phyloP scores from a whole-genome alignment of 2,329 filamentous ascomycete genomes.

The Pestalotiopsis fici region DNA sequence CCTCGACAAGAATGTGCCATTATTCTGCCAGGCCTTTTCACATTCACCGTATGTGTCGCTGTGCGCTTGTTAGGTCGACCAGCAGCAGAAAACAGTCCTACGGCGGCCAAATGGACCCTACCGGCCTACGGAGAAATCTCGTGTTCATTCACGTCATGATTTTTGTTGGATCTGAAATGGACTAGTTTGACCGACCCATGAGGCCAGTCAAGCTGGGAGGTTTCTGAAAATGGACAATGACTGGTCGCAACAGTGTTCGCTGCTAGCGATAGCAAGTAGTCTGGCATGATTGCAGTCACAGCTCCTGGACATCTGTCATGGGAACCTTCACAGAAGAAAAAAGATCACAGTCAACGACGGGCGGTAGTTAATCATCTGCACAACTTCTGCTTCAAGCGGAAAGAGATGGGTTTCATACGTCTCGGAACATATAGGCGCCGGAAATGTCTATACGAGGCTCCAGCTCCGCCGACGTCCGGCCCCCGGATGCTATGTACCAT shows the following conservation, averaged over 20 bases:
- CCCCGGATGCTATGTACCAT: not conserved
- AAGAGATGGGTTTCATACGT: not conserved
- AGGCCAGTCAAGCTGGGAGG: not conserved
- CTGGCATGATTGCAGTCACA: not conserved
- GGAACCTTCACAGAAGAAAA: not conserved
- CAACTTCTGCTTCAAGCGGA: not conserved
- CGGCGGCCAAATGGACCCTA: not conserved
- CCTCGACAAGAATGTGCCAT: slow-evolving; percentile 32
- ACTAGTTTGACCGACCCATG: not conserved
- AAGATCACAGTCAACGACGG: not conserved
- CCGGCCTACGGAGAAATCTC: not conserved
- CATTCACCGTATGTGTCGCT: not conserved
- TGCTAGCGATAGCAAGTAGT: not conserved
- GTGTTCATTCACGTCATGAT: not conserved
- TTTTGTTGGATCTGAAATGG: not conserved
- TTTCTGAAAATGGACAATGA: not conserved
- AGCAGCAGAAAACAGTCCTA: not conserved
- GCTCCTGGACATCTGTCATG: not conserved
- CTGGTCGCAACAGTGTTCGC: not conserved
- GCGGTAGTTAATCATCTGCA: not conserved
- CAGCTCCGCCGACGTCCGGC: slow-evolving; percentile 6
- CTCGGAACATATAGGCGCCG: not conserved
- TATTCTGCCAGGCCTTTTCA: slow-evolving; percentile 11
- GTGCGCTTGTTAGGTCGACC: not conserved
- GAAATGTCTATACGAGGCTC: not conserved